Evolutionary conservation across 345 rosid species (phyloP).

Genomic region (Rhizophora mangle): DNA sequence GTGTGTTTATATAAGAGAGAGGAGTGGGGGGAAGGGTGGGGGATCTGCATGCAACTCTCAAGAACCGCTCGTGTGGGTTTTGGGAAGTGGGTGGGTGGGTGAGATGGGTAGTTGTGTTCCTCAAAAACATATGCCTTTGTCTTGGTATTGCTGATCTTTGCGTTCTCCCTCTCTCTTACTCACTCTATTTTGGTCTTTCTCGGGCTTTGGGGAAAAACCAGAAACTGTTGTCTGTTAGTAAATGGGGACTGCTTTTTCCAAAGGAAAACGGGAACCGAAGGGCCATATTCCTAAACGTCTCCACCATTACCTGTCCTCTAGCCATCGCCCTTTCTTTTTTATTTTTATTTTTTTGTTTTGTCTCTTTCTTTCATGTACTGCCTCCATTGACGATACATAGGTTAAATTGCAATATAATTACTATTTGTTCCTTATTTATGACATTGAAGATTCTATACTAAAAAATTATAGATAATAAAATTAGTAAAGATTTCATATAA

Average conservation of each 20-base stretch:
- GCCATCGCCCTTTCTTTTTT: not conserved
- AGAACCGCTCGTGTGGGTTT: slow-evolving; percentile 69
- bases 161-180: slow-evolving; percentile 7
- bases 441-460: too few species aligned
- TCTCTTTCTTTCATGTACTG: too few species aligned
- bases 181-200: slow-evolving; percentile 11
- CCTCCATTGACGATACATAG: too few species aligned
- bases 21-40: not conserved
- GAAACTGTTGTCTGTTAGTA: slow-evolving; percentile 44
- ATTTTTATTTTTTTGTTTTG: not conserved
- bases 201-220: slow-evolving; percentile 43
- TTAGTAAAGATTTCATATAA: too few species aligned
- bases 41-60: slow-evolving; percentile 27
- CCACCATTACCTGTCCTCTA: slow-evolving; percentile 1
- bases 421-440: too few species aligned
- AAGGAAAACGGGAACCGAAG: slow-evolving; percentile 16
- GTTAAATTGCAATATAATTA: too few species aligned
- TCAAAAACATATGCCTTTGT: slow-evolving; percentile 21
- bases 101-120: slow-evolving; percentile 6
- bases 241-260: slow-evolving; percentile 27
- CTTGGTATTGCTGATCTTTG: slow-evolving; percentile 27
- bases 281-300: not conserved
- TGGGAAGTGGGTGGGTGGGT: too few species aligned
- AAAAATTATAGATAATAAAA: too few species aligned
- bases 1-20: slow-evolving; percentile 1